Percentiles rank a stretch among this genome's conserved stretches.
Evolutionary conservation across 2,329 filamentous ascomycete genomes (phyloP).

Genomic region (Aspergillus arachidicola): DNA sequence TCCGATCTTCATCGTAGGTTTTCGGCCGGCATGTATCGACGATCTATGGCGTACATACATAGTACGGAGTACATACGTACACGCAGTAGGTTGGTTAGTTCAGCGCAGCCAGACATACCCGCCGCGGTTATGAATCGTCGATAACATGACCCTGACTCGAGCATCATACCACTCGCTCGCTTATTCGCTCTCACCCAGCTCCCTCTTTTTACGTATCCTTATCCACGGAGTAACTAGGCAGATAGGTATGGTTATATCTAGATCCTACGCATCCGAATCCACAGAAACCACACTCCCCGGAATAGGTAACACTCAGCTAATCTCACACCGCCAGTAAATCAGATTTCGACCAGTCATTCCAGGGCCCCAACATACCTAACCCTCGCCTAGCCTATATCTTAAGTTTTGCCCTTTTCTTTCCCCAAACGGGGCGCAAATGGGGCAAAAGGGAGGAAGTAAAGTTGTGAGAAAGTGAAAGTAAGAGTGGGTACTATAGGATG

Average conservation of each 20-base stretch:
- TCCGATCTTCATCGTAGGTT: neutral
- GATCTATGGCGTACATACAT: neutral
- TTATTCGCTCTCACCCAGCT: no score
- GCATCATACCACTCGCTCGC: neutral
- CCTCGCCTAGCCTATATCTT: neutral
- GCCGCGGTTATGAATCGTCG: neutral
- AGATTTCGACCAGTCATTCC: neutral
- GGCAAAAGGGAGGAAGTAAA: neutral
- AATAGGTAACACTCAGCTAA: no score
- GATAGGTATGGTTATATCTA: neutral
- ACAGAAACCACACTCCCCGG: no score
- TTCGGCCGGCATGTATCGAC: neutral
- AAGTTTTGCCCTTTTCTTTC: neutral
- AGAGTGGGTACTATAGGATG: neutral
- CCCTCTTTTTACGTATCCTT: neutral
- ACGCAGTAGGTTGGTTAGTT: neutral
- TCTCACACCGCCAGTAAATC: neutral
- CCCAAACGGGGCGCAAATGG: neutral
- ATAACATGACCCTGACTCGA: neutral
- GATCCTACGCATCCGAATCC: no score
- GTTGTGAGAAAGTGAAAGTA: no score
- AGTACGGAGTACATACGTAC: no score
- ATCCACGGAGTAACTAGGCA: neutral
- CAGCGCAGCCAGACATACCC: neutral
- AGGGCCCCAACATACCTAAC: neutral